Evolutionary conservation across 1,284 basidiomycete species (phyloP).

Genomic region (Sutorius eximius): DNA sequence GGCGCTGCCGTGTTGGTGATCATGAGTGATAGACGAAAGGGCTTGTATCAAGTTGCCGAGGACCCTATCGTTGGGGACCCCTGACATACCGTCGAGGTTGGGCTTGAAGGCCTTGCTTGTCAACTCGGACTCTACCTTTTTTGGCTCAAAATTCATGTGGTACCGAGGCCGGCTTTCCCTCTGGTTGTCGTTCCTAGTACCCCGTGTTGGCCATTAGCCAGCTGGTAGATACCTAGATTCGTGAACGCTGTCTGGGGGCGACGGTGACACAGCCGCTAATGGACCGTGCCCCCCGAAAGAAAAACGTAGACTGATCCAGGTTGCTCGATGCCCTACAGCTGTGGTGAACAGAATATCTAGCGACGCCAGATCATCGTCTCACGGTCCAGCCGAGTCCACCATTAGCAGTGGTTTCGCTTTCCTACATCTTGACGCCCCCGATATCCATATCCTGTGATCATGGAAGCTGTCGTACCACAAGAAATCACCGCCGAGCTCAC

Average conservation of each 20-base stretch:
- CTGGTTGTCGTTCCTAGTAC: neutral
- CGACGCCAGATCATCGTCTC: neutral
- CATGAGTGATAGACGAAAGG: no score
- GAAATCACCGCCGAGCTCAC: slow-evolving; percentile 72
- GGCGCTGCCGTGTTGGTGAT: neutral
- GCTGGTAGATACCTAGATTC: neutral
- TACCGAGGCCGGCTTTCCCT: neutral
- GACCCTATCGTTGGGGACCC: neutral
- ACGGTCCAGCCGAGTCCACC: neutral
- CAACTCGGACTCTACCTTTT: neutral
- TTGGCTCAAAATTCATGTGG: neutral
- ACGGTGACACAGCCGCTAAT: neutral
- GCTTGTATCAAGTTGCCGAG: neutral
- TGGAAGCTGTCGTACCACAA: slow-evolving; percentile 53
- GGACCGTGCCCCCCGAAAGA: neutral
- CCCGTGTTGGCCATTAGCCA: neutral
- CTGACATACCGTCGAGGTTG: neutral
- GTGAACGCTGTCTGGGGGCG: neutral
- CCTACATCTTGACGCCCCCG: neutral
- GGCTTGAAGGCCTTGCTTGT: neutral
- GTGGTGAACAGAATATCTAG: slow-evolving; percentile 4
- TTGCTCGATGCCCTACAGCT: neutral
- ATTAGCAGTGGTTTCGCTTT: neutral
- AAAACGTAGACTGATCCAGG: neutral
- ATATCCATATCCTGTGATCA: slow-evolving; percentile 16